phyloP scores from a whole-genome alignment of 1,284 basidiomycete genomes.

The Cystobasidium slooffiae region DNA sequence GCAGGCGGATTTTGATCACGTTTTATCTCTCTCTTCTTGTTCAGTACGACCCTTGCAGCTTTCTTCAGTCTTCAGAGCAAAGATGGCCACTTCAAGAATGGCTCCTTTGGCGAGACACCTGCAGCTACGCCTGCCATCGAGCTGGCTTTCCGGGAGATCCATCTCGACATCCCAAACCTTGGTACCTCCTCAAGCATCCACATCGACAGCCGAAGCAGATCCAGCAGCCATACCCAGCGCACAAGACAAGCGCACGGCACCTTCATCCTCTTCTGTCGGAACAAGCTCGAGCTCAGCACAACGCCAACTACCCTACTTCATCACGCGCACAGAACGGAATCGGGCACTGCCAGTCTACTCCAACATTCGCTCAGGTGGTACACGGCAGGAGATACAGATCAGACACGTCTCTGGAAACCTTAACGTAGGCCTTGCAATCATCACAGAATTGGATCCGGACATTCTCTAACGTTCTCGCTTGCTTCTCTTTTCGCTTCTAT shows the following conservation, averaged over 20 bases:
- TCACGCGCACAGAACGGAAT: conserved; percentile 22
- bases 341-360: conserved; percentile 20
- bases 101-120: conserved; percentile 1
- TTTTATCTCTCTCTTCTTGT: background rate
- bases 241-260: conserved; percentile 5
- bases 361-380: conserved; percentile 8
- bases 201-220: conserved; percentile 10
- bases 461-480: background rate
- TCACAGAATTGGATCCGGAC: background rate
- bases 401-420: conserved; percentile 15
- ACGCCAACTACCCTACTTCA: conserved; percentile 12
- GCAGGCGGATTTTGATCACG: conserved; percentile 19
- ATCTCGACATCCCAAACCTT: conserved; percentile 10
- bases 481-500: background rate
- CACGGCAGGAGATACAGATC: conserved; percentile 30
- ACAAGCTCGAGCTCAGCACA: background rate
- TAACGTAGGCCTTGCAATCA: background rate
- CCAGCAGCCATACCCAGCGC: conserved; percentile 5
- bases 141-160: conserved; percentile 7
- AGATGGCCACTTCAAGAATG: background rate
- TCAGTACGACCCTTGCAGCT: background rate
- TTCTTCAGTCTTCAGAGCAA: background rate
- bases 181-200: conserved; percentile 22
- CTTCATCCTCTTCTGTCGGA: background rate
- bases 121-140: conserved; percentile 1